Conservation (phyloP, 305 asterid species). For the Salvia sclarea region DNA sequence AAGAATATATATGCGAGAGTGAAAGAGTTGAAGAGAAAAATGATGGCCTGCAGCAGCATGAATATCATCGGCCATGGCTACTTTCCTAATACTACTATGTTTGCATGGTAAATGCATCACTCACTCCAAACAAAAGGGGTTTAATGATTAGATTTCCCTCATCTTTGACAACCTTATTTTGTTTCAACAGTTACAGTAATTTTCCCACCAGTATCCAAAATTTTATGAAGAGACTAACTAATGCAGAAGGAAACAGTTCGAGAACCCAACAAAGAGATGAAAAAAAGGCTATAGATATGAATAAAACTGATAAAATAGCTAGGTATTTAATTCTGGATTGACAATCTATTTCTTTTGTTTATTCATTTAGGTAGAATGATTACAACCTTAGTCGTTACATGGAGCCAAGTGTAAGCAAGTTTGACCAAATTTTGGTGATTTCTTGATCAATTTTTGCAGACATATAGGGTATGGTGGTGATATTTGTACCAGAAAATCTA, state of each 20-base stretch:
- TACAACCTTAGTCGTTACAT: slow-evolving; percentile 23
- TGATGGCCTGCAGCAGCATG: background rate
- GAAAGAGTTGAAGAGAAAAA: background rate
- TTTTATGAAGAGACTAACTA: slow-evolving; percentile 23
- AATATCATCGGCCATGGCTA: background rate
- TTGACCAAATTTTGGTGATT: slow-evolving; percentile 13
- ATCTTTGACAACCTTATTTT: slow-evolving; percentile 13
- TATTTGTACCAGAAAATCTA: slow-evolving; percentile 31
- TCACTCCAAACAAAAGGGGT: background rate
- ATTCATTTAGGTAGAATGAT: slow-evolving; percentile 25
- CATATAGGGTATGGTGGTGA: slow-evolving; percentile 18
- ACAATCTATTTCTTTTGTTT: slow-evolving; percentile 31
- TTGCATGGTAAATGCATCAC: background rate
- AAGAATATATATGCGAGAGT: background rate
- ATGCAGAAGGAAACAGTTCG: background rate
- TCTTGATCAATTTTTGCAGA: slow-evolving; percentile 25
- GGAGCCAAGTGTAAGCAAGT: slow-evolving; percentile 37
- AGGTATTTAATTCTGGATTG: slow-evolving; percentile 20
- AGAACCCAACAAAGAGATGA: background rate
- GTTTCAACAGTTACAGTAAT: slow-evolving; percentile 39
- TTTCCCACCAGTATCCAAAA: slow-evolving; percentile 33
- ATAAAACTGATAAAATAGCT: background rate
- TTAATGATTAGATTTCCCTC: background rate
- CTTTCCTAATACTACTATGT: background rate
- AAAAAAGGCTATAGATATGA: slow-evolving; percentile 2